Evolutionary conservation across 73 alveolate genomes (phyloP).

Genomic region (Durusdinium trenchii): DNA sequence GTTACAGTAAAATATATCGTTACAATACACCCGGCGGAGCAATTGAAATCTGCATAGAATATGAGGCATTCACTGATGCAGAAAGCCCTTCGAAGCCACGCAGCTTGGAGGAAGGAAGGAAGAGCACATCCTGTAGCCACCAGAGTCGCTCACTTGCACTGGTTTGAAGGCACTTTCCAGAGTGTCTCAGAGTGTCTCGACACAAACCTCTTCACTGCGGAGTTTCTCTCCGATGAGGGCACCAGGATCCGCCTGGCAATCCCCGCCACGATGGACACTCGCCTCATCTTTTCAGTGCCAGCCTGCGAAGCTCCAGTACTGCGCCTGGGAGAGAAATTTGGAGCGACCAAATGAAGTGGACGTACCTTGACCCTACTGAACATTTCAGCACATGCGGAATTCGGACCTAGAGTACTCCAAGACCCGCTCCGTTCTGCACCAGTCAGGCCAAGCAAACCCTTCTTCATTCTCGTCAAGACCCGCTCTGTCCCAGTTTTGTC

Average conservation of each 20-base stretch:
- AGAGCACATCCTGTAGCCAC: conserved; percentile 67
- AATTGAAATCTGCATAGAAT: neutral
- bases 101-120: conserved; percentile 73
- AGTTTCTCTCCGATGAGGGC: conserved; percentile 86
- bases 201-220: conserved; percentile 76
- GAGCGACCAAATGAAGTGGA: too few species aligned
- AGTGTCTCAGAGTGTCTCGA: neutral
- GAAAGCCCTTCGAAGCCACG: conserved; percentile 88
- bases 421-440: conserved; percentile 71
- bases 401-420: neutral
- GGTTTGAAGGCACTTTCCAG: neutral
- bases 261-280: neutral
- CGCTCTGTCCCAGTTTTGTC: conserved; percentile 77
- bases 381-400: neutral
- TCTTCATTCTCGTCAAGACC: conserved; percentile 88
- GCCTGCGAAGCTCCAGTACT: conserved; percentile 90
- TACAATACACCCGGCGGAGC: neutral
- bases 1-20: neutral
- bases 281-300: neutral
- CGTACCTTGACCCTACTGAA: too few species aligned
- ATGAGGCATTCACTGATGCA: conserved; percentile 30
- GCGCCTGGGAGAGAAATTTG: conserved; percentile 65
- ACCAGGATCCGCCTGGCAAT: conserved; percentile 80
- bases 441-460: conserved; percentile 88
- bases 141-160: neutral